Evolutionary conservation across 2,329 filamentous ascomycete species (phyloP).

Genomic region (Gnomoniopsis sp.): DNA sequence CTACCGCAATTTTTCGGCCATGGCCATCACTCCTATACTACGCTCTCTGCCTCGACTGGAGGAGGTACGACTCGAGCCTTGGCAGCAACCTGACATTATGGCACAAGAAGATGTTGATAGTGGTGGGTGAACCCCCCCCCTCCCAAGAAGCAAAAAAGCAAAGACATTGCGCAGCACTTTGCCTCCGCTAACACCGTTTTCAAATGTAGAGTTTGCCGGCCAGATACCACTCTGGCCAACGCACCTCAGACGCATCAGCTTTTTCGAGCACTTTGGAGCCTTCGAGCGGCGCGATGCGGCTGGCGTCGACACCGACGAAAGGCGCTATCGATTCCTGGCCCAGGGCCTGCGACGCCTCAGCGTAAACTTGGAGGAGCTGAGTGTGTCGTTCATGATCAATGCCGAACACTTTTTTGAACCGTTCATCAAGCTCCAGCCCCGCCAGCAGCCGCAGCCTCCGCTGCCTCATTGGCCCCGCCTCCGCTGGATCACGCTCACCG

Average conservation of each 20-base stretch:
- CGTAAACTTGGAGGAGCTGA: conserved; percentile 12
- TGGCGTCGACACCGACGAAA: background rate
- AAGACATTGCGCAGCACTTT: background rate
- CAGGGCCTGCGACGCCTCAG: conserved; percentile 9
- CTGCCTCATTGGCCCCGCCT: conserved; percentile 23
- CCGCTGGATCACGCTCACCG: conserved; percentile 24
- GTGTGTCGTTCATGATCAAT: conserved; percentile 11
- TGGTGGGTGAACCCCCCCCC: conserved; percentile 3
- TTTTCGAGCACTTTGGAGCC: conserved; percentile 16
- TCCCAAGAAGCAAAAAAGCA: background rate
- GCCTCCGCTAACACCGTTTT: background rate
- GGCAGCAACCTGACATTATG: conserved; percentile 15
- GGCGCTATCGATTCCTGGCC: conserved; percentile 5
- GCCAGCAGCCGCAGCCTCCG: background rate
- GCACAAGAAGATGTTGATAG: conserved; percentile 17
- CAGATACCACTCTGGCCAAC: conserved; percentile 16
- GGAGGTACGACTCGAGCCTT: conserved; percentile 17
- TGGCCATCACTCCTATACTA: conserved; percentile 13
- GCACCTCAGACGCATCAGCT: conserved; percentile 13
- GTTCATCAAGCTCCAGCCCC: conserved; percentile 4
- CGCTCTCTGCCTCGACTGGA: conserved; percentile 13
- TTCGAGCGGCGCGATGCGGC: conserved; percentile 3
- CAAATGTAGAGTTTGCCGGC: conserved; percentile 9
- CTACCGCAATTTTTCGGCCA: conserved; percentile 16
- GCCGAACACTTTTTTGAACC: conserved; percentile 23